Percentiles rank a stretch among this genome's conserved stretches.
phyloP scores from a whole-genome alignment of 345 rosid genomes.

The Garcia nutans region DNA sequence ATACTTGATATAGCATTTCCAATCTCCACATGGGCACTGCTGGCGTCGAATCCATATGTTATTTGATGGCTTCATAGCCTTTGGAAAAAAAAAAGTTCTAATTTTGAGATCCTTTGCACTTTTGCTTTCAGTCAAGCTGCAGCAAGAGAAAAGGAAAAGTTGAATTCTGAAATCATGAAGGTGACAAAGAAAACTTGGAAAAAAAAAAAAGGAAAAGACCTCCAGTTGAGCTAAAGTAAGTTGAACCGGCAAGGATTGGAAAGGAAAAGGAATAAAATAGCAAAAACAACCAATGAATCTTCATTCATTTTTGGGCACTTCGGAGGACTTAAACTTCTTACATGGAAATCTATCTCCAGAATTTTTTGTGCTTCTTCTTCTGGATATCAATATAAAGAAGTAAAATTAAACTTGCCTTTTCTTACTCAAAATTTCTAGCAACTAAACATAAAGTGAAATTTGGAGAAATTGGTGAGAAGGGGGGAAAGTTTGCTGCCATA shows the following conservation, averaged over 20 bases:
- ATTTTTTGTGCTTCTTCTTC: not conserved
- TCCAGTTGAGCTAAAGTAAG: not conserved
- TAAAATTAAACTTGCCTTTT: not conserved
- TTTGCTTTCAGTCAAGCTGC: constrained; percentile 16
- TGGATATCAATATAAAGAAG: not conserved
- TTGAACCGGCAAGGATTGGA: not conserved
- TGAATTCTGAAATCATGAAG: not conserved
- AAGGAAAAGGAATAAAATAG: too few species aligned
- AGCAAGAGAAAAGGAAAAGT: not conserved
- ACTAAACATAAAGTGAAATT: not conserved
- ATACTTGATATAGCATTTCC: constrained; percentile 73
- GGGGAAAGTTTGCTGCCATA: too few species aligned
- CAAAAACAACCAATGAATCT: not conserved
- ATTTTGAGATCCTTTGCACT: constrained; percentile 20
- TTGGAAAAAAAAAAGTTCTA: constrained; percentile 22
- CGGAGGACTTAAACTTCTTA: not conserved
- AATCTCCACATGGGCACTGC: constrained; percentile 93
- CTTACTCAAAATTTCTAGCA: not conserved
- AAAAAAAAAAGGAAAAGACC: not conserved
- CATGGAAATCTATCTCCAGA: too few species aligned
- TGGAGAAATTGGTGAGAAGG: not conserved
- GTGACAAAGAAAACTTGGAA: not conserved
- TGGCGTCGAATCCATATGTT: constrained; percentile 88
- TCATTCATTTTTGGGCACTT: not conserved
- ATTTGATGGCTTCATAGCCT: constrained; percentile 58